These are phyloP conservation scores for Rhodotorula sp. DNA, from an alignment of 1,284 basidiomycete species.

Conservation along the genomic window DNA sequence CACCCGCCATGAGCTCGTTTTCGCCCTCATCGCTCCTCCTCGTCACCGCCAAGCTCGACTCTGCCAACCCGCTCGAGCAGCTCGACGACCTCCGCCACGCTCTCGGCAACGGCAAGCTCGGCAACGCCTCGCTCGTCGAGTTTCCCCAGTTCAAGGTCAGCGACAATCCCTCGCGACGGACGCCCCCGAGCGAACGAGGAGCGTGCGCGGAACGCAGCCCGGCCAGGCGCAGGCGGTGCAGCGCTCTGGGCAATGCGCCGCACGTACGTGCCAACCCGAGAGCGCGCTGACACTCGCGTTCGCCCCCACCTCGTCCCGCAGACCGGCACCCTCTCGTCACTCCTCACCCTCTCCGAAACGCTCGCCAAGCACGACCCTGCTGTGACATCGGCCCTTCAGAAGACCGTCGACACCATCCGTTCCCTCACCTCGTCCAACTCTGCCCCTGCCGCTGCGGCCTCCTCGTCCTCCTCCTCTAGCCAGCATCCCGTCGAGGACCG, in stretches of 20 bases:
- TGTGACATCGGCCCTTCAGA: slow-evolving; percentile 84
- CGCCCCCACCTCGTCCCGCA: slow-evolving; percentile 51
- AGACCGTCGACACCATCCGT: slow-evolving; percentile 91
- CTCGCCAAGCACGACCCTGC: slow-evolving; percentile 88
- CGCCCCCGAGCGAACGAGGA: not conserved
- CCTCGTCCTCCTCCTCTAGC: slow-evolving; percentile 12
- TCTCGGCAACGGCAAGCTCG: slow-evolving; percentile 48
- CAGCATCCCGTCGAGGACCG: slow-evolving; percentile 15
- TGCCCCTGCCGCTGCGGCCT: slow-evolving; percentile 6
- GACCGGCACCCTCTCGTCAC: slow-evolving; percentile 91
- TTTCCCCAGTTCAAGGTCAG: slow-evolving; percentile 47
- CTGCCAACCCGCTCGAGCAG: slow-evolving; percentile 53
- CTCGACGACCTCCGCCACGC: slow-evolving; percentile 53
- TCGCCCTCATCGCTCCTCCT: slow-evolving; percentile 54
- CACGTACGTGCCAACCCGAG: no score
- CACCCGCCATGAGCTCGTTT: not conserved
- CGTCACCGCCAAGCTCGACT: slow-evolving; percentile 56
- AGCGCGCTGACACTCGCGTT: not conserved
- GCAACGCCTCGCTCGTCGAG: slow-evolving; percentile 27
- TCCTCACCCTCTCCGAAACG: slow-evolving; percentile 87
- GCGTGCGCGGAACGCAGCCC: not conserved
- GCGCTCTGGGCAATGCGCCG: no score
- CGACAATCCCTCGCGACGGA: not conserved
- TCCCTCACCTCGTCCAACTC: slow-evolving; percentile 58
- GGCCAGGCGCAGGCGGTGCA: no score